Percentiles rank a stretch among this genome's conserved stretches.
These are phyloP conservation scores for Simmondsia chinensis DNA, from an alignment of 148 eudicot species.

Conservation along the genomic window DNA sequence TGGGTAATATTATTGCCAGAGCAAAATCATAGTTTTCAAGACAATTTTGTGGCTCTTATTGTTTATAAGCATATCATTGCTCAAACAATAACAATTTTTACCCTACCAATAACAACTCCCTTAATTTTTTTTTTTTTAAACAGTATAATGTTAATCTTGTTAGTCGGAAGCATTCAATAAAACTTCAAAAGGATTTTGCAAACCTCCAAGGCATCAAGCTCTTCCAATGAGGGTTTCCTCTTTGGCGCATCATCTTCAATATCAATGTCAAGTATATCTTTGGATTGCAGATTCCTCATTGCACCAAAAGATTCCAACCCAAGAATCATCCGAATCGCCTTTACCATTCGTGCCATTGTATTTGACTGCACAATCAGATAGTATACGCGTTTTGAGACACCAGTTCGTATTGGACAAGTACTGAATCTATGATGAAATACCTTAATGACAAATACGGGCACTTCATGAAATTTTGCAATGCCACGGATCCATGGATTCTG, in stretches of 20 bases:
- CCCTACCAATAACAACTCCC: too few relatives aligned
- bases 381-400: neutral
- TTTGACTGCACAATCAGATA: constrained; percentile 49
- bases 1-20: too few relatives aligned
- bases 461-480: constrained; percentile 83
- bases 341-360: constrained; percentile 96
- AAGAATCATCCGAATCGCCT: constrained; percentile 92
- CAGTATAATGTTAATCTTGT: too few relatives aligned
- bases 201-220: constrained; percentile 99
- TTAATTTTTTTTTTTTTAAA: too few relatives aligned
- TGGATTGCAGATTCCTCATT: constrained; percentile 25
- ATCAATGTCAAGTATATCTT: constrained; percentile 43
- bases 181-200: neutral
- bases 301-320: constrained; percentile 45
- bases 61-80: too few relatives aligned
- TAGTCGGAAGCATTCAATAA: too few relatives aligned
- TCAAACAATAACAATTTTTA: too few relatives aligned
- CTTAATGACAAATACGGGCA: constrained; percentile 92
- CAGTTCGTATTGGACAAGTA: too few relatives aligned
- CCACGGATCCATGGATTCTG: constrained; percentile 94
- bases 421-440: too few relatives aligned
- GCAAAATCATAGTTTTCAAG: too few relatives aligned
- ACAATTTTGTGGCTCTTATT: too few relatives aligned
- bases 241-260: constrained; percentile 83
- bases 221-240: constrained; percentile 84